These are phyloP conservation scores for Boletellus ananiceps DNA, from an alignment of 768 basidiomycete genomes.

Conservation along the genomic window DNA sequence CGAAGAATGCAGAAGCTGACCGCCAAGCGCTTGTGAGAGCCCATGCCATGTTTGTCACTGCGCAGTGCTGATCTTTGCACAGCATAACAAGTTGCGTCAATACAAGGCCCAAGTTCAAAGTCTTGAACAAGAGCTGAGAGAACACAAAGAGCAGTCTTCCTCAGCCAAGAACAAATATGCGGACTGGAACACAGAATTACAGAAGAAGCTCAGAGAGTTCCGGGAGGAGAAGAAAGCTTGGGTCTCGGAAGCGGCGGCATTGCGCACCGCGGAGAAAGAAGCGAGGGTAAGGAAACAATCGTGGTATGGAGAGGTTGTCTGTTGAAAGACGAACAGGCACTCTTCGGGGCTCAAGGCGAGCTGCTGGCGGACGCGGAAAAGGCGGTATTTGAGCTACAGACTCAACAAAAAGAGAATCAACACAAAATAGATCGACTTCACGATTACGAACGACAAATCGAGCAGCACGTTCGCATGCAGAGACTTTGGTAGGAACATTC, in stretches of 20 bases:
- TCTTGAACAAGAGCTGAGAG: conserved; percentile 65
- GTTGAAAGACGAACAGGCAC: conserved; percentile 39
- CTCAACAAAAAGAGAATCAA: conserved; percentile 69
- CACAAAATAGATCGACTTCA: conserved; percentile 77
- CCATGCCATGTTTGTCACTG: background rate
- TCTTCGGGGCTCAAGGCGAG: conserved; percentile 64
- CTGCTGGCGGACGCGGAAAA: conserved; percentile 64
- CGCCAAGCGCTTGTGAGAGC: conserved; percentile 69
- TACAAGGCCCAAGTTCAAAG: conserved; percentile 64
- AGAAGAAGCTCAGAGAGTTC: conserved; percentile 67
- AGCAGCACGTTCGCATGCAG: conserved; percentile 73
- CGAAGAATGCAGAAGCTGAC: conserved; percentile 74
- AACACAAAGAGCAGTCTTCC: conserved; percentile 68
- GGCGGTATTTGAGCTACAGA: conserved; percentile 68
- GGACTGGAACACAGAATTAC: conserved; percentile 81
- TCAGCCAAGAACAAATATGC: conserved; percentile 73
- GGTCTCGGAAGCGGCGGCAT: conserved; percentile 60
- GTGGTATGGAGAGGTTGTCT: background rate
- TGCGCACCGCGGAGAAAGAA: conserved; percentile 71
- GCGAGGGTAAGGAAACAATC: conserved; percentile 42
- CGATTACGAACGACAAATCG: conserved; percentile 86
- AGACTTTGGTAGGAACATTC: conserved; percentile 61
- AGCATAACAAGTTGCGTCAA: conserved; percentile 82
- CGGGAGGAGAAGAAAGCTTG: conserved; percentile 79
- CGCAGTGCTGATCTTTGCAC: conserved; percentile 9